A percentile compares a stretch with the other conserved stretches of the same genome.
Conservation (phyloP, 2,329 filamentous ascomycete genomes). For the Alternaria solani region DNA sequence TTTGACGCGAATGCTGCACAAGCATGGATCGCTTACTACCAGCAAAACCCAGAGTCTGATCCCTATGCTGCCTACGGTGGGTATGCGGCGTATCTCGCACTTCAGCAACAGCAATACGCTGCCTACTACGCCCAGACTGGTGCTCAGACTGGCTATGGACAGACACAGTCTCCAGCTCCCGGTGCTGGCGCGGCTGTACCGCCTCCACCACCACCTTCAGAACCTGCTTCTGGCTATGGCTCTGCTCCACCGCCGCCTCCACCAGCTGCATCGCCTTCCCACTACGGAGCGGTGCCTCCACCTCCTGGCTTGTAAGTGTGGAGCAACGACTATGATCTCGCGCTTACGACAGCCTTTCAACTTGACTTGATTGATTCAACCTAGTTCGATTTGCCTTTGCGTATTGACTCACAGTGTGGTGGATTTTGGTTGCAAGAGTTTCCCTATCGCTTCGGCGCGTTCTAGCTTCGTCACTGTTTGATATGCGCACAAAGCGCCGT, state of each 20-base stretch:
- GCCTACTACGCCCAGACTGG: slow-evolving; percentile 40
- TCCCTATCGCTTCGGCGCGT: slow-evolving; percentile 12
- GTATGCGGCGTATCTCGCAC: slow-evolving; percentile 53
- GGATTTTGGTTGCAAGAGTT: slow-evolving; percentile 3
- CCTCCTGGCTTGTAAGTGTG: slow-evolving; percentile 45
- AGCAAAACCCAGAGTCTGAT: slow-evolving; percentile 77
- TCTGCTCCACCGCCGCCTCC: slow-evolving; percentile 47
- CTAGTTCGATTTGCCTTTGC: slow-evolving; percentile 9
- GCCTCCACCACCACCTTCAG: slow-evolving; percentile 43
- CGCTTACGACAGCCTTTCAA: slow-evolving; percentile 23
- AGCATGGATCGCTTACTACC: slow-evolving; percentile 71
- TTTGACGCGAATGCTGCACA: slow-evolving; percentile 82
- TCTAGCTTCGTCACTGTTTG: background rate
- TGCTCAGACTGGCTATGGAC: slow-evolving; percentile 33
- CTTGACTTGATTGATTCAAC: slow-evolving; percentile 19
- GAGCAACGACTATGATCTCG: slow-evolving; percentile 22
- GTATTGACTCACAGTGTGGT: slow-evolving; percentile 7
- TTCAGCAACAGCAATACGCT: slow-evolving; percentile 44
- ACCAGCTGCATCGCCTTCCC: slow-evolving; percentile 43
- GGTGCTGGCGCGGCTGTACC: slow-evolving; percentile 35
- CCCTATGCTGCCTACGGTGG: slow-evolving; percentile 93
- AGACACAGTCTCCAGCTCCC: slow-evolving; percentile 39
- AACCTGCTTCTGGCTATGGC: slow-evolving; percentile 37
- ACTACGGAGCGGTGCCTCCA: slow-evolving; percentile 48
- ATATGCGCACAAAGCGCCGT: background rate